A percentile compares a stretch with the other conserved stretches of the same genome.
Evolutionary conservation across 2,329 filamentous ascomycete genomes (phyloP).

Genomic region (Epichloe coenophiala): DNA sequence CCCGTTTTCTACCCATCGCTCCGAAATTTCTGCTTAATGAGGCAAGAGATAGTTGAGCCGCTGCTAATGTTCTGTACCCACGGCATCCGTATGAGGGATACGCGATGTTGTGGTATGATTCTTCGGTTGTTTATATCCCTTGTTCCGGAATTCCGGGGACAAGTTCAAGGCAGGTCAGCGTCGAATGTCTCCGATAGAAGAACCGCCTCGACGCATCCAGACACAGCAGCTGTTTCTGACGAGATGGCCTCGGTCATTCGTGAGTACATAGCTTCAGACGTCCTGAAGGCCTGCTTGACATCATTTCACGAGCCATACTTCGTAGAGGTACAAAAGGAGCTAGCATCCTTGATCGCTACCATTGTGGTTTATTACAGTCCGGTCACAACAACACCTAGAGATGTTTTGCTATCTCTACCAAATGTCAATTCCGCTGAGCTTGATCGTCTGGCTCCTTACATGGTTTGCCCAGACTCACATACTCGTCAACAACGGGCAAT

Average conservation of each 20-base stretch:
- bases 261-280: constrained; percentile 79
- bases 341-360: constrained; percentile 74
- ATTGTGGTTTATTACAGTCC: constrained; percentile 68
- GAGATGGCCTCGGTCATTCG: constrained; percentile 55
- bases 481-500: constrained; percentile 68
- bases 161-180: constrained; percentile 8
- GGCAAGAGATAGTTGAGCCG: constrained; percentile 68
- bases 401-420: constrained; percentile 68
- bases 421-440: constrained; percentile 59
- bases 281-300: constrained; percentile 78
- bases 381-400: constrained; percentile 54
- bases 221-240: constrained; percentile 33
- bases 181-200: constrained; percentile 15
- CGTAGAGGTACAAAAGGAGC: constrained; percentile 86
- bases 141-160: constrained; percentile 56
- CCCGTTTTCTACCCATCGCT: constrained; percentile 42
- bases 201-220: constrained; percentile 12
- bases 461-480: constrained; percentile 43
- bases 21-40: constrained; percentile 69
- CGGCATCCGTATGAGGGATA: constrained; percentile 78
- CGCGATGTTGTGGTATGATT: constrained; percentile 73
- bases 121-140: constrained; percentile 77
- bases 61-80: constrained; percentile 87
- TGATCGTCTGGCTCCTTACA: constrained; percentile 45
- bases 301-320: constrained; percentile 94